Evolutionary conservation across 768 basidiomycete genomes (phyloP).

Genomic region (Lentinula sp.): DNA sequence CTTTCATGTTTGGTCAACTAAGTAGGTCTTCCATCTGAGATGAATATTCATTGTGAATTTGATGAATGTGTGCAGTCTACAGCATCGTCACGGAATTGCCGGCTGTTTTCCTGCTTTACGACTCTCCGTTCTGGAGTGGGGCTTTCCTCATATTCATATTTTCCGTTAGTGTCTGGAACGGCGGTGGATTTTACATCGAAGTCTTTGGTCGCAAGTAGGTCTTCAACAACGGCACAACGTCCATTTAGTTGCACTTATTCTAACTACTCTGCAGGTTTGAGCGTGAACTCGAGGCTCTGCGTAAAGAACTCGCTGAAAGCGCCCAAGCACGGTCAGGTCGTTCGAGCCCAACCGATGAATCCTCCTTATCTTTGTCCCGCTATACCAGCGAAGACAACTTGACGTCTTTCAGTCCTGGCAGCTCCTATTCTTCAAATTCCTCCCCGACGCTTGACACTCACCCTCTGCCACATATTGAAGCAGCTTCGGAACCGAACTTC

Average conservation of each 20-base stretch:
- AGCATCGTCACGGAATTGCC: conserved; percentile 82
- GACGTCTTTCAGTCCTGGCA: background rate
- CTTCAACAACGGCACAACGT: background rate
- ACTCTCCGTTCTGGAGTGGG: conserved; percentile 72
- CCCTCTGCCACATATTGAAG: background rate
- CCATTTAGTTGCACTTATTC: background rate
- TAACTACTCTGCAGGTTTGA: conserved; percentile 60
- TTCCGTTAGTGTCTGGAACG: conserved; percentile 90
- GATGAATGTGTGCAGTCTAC: conserved; percentile 49
- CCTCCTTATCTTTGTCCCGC: background rate
- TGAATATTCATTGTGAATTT: background rate
- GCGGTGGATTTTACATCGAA: conserved; percentile 93
- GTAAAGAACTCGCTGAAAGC: conserved; percentile 80
- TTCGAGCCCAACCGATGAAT: conserved; percentile 39
- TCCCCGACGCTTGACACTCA: background rate
- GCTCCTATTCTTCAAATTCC: background rate
- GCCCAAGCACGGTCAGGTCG: conserved; percentile 44
- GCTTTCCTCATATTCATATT: conserved; percentile 78
- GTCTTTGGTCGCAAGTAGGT: conserved; percentile 94
- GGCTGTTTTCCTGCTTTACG: conserved; percentile 77
- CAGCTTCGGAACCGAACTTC: background rate
- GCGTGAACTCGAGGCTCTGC: conserved; percentile 82
- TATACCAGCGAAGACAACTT: conserved; percentile 1
- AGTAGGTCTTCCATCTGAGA: conserved; percentile 27
- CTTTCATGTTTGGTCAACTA: conserved; percentile 85